Evolutionary conservation across 2,329 filamentous ascomycete genomes (phyloP), one percentile per base, ranked within the genome.

Genomic region (Intubia oerlemansii): DNA sequence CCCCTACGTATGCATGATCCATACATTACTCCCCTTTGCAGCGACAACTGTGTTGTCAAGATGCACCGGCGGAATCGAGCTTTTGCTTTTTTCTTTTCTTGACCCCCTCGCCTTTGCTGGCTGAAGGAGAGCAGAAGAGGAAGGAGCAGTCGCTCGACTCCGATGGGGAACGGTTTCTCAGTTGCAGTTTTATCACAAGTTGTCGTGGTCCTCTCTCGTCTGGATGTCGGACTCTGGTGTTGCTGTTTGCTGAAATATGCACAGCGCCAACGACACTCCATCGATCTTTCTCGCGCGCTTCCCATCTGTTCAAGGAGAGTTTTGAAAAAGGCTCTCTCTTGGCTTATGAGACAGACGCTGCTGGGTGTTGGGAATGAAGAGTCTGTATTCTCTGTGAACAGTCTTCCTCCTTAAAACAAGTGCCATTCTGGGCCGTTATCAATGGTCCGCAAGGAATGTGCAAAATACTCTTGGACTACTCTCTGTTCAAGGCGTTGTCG

Each of bases 171-270:
- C n/a, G n/a, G n/a, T n/a, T n/a, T n/a, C n/a, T n/a, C n/a, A n/a
- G n/a, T n/a, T n/a, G n/a, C n/a, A n/a, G n/a, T 20, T 29, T 20
- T 48, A 49, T 57, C 55, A 59, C 56, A 68, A 71, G 76, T 80
- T 79, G 74, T 78, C 66, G 68, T 67, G 63, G 76, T 80, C 71
- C 71, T 76, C 70, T 19, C 80, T n/a, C n/a, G 68, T 71, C 76
- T 81, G 71, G 64, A 51, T 24, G 25, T 25, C 19, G 5, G 7
- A n/a, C n/a, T n/a, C n/a, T n/a, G n/a, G n/a, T n/a, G n/a, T n/a
- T n/a, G n/a, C n/a, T n/a, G n/a, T n/a, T n/a, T n/a, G 76, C 82
- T 76, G 75, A 82, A 28, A 10, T 77, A 53, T n/a, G n/a, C n/a
- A n/a, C n/a, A n/a, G n/a, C n/a, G n/a, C n/a, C n/a, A n/a, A n/a